Conservation (phyloP, 306 rosid species). For the Fragaria ananassa region DNA sequence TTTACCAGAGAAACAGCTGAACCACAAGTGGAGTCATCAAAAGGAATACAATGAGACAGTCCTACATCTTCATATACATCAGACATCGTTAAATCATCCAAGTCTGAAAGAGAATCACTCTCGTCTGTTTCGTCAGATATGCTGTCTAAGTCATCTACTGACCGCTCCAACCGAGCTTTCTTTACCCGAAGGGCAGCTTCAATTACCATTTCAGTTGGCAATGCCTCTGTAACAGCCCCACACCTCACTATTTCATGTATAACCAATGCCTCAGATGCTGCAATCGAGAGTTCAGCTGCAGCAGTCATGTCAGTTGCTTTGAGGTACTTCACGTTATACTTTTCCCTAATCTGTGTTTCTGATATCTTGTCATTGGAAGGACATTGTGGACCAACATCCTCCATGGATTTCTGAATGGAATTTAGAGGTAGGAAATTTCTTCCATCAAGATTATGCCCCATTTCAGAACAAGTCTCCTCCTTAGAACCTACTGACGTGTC, state of each 20-base stretch:
- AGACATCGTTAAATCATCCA: conserved; percentile 68
- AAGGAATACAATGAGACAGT: conserved; percentile 33
- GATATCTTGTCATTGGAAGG: conserved; percentile 32
- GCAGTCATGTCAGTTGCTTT: conserved; percentile 43
- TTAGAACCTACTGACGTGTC: conserved; percentile 33
- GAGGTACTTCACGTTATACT: conserved; percentile 25
- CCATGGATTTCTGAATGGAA: conserved; percentile 29
- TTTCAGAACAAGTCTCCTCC: conserved; percentile 30
- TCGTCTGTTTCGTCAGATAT: conserved; percentile 38
- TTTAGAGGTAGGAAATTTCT: conserved; percentile 21
- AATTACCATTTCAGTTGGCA: conserved; percentile 47
- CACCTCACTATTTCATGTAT: conserved; percentile 57
- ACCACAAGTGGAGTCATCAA: conserved; percentile 26
- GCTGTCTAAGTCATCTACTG: conserved; percentile 38
- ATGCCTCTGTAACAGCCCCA: conserved; percentile 39
- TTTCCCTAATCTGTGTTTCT: conserved; percentile 31
- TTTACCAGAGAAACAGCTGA: conserved; percentile 35
- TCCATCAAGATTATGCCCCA: conserved; percentile 26
- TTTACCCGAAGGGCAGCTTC: conserved; percentile 77
- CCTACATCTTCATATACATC: conserved; percentile 80
- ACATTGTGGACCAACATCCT: conserved; percentile 30
- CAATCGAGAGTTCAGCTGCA: conserved; percentile 72
- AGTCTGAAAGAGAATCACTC: conserved; percentile 73
- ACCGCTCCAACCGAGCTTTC: conserved; percentile 57
- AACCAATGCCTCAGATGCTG: conserved; percentile 88